Evolutionary conservation across 208 protist species (phyloP).

Genomic region (Trypanosoma melophagium): DNA sequence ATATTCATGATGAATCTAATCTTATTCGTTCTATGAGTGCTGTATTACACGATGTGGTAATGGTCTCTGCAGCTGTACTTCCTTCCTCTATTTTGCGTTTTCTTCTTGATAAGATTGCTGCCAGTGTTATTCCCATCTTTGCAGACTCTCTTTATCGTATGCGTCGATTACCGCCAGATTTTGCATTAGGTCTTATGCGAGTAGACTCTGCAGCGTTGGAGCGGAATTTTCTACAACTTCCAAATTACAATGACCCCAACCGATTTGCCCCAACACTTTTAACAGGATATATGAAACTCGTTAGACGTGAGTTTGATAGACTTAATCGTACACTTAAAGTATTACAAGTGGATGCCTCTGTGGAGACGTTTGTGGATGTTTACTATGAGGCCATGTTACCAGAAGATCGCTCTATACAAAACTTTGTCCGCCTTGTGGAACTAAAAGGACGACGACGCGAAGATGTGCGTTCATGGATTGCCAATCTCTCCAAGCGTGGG

Average conservation of each 20-base stretch:
- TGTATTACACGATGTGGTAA: constrained; percentile 59
- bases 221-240: constrained; percentile 76
- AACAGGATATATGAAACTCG: constrained; percentile 72
- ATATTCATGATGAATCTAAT: constrained; percentile 62
- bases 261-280: constrained; percentile 55
- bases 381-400: constrained; percentile 83
- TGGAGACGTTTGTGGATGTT: constrained; percentile 76
- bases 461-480: constrained; percentile 77
- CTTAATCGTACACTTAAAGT: constrained; percentile 85
- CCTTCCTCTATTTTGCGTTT: constrained; percentile 68
- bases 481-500: constrained; percentile 74
- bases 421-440: constrained; percentile 85
- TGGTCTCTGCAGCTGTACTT: constrained; percentile 66
- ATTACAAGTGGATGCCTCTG: constrained; percentile 75
- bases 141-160: constrained; percentile 72
- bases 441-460: constrained; percentile 81
- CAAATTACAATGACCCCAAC: constrained; percentile 85
- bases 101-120: constrained; percentile 81
- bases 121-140: constrained; percentile 64
- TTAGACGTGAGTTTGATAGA: constrained; percentile 78
- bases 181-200: constrained; percentile 62
- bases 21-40: constrained; percentile 60
- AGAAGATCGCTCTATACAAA: constrained; percentile 84
- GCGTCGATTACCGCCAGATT: constrained; percentile 50
- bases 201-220: constrained; percentile 79